These are phyloP conservation scores for Bryoerythrophyllum caledonicum DNA, from an alignment of 225 moss, liverwort and hornwort species.

Conservation along the genomic window DNA sequence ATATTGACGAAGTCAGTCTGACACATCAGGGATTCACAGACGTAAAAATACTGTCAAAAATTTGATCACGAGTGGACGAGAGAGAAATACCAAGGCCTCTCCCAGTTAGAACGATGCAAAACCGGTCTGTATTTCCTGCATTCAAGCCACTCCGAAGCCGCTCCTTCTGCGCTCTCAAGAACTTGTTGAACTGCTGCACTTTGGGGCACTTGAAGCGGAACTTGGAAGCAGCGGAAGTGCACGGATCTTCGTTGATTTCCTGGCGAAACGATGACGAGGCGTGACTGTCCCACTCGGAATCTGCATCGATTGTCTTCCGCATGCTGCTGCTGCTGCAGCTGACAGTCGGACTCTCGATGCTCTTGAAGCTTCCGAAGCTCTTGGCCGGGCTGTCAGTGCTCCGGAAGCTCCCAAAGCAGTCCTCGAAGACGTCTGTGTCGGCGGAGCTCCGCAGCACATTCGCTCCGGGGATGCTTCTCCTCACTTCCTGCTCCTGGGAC, in stretches of 20 bases:
- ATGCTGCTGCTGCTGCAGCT: constrained; percentile 14
- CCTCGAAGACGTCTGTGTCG: constrained; percentile 46
- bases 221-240: constrained; percentile 32
- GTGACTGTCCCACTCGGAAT: constrained; percentile 34
- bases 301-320: constrained; percentile 31
- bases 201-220: constrained; percentile 45
- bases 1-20: background rate
- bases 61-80: background rate
- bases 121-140: constrained; percentile 43
- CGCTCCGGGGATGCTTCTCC: constrained; percentile 18
- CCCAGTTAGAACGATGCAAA: constrained; percentile 44
- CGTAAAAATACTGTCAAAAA: too few relatives aligned
- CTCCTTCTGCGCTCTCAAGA: constrained; percentile 50
- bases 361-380: constrained; percentile 39
- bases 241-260: constrained; percentile 38
- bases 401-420: constrained; percentile 49
- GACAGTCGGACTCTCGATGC: constrained; percentile 42
- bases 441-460: constrained; percentile 30
- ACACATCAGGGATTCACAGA: too few relatives aligned
- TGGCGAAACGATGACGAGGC: constrained; percentile 22
- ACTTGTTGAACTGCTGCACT: constrained; percentile 50
- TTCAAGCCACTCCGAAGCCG: constrained; percentile 40
- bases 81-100: constrained; percentile 41
- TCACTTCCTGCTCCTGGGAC: constrained; percentile 36
- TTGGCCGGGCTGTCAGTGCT: constrained; percentile 38